Evolutionary conservation across 805 yeast genomes (phyloP).

Genomic region (Ogataea trehaloabstinens): DNA sequence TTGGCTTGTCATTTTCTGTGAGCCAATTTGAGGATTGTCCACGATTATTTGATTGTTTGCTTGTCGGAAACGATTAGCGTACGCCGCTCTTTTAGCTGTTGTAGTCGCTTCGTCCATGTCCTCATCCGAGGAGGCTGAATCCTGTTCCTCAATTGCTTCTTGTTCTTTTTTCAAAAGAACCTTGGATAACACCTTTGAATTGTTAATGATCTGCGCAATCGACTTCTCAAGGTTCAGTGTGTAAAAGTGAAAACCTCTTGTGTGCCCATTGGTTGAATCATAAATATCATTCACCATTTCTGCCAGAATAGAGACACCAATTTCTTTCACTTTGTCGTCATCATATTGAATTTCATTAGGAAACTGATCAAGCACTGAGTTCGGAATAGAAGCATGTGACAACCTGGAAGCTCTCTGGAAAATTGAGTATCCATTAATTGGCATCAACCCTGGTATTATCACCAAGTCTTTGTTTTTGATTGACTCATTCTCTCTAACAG

Average conservation of each 20-base stretch:
- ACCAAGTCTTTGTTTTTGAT: constrained; percentile 43
- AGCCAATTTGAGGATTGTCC: constrained; percentile 16
- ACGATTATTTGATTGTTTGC: constrained; percentile 31
- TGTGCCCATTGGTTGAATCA: constrained; percentile 49
- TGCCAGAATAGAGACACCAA: constrained; percentile 74
- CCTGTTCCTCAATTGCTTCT: constrained; percentile 33
- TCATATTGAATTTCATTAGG: constrained; percentile 61
- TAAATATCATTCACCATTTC: constrained; percentile 61
- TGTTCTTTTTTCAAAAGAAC: constrained; percentile 39
- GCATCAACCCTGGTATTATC: constrained; percentile 87
- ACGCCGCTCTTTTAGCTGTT: constrained; percentile 37
- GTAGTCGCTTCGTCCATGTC: constrained; percentile 26
- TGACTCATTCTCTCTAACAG: constrained; percentile 39
- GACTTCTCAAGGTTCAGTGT: constrained; percentile 91
- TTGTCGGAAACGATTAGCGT: constrained; percentile 29
- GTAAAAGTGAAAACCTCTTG: constrained; percentile 89
- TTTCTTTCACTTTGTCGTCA: constrained; percentile 73
- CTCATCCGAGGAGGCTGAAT: constrained; percentile 31
- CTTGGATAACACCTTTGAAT: constrained; percentile 51
- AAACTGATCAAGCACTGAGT: constrained; percentile 47
- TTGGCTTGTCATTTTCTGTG: constrained; percentile 14
- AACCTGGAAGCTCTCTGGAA: constrained; percentile 87
- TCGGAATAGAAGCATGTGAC: constrained; percentile 83
- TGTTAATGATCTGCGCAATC: constrained; percentile 77
- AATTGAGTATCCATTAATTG: constrained; percentile 78